Conservation (phyloP, 306 rosid species). For the cucumber (Cucumis sativus) region Cucumber_9930_V3 NC_026661.2:15031001-15031500, state of each 20-base stretch:
- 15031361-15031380: slow-evolving; percentile 59
- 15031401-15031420: slow-evolving; percentile 53
- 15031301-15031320: slow-evolving; percentile 79
- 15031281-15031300: slow-evolving; percentile 61
- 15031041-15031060: slow-evolving; percentile 64
- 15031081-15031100: slow-evolving; percentile 62
- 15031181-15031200: slow-evolving; percentile 59
- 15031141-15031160: slow-evolving; percentile 78
- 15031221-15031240: slow-evolving; percentile 76
- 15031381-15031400: slow-evolving; percentile 45
- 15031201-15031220: slow-evolving; percentile 69
- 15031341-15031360: slow-evolving; percentile 71
- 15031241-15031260: slow-evolving; percentile 67
- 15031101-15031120: slow-evolving; percentile 83
- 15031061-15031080: slow-evolving; percentile 61
- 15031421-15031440: slow-evolving; percentile 64
- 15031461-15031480: too few relatives aligned
- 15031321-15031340: slow-evolving; percentile 77
- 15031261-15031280: slow-evolving; percentile 71
- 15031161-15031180: slow-evolving; percentile 47
- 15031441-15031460: slow-evolving; percentile 44
- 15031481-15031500: too few relatives aligned
- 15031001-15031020: slow-evolving; percentile 83
- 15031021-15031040: slow-evolving; percentile 63
- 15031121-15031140: slow-evolving; percentile 86